A percentile compares a stretch with the other conserved stretches of the same genome.
Evolutionary conservation across 352 stramenopile species (phyloP).

Genomic region (Globisporangium irregulare): DNA sequence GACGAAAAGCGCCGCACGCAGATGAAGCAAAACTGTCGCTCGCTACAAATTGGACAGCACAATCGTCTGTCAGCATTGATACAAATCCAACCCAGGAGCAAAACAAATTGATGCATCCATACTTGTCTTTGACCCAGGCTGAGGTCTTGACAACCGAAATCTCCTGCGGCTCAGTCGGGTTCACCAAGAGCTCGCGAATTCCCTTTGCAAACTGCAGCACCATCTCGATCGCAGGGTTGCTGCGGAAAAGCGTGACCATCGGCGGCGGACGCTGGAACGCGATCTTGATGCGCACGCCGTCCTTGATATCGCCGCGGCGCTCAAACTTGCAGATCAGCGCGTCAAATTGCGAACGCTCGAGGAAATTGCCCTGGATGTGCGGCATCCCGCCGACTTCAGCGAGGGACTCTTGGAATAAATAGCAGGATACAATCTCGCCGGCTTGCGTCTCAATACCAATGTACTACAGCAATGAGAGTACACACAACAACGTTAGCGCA

Average conservation of each 20-base stretch:
- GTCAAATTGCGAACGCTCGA: slow-evolving; percentile 83
- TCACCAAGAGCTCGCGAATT: slow-evolving; percentile 72
- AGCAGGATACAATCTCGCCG: slow-evolving; percentile 78
- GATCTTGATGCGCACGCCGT: slow-evolving; percentile 82
- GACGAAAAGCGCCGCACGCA: slow-evolving; percentile 78
- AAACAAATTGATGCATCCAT: slow-evolving; percentile 17
- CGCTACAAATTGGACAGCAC: slow-evolving; percentile 27
- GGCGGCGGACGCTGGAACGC: slow-evolving; percentile 81
- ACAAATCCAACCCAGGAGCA: background rate
- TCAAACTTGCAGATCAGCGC: slow-evolving; percentile 87
- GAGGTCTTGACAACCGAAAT: slow-evolving; percentile 82
- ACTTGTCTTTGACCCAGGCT: slow-evolving; percentile 84
- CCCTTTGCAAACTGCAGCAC: slow-evolving; percentile 77
- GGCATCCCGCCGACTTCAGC: slow-evolving; percentile 81
- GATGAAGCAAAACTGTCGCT: slow-evolving; percentile 80
- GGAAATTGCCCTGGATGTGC: slow-evolving; percentile 72
- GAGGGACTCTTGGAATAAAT: slow-evolving; percentile 84
- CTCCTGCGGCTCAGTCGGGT: slow-evolving; percentile 73
- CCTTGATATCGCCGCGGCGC: slow-evolving; percentile 59
- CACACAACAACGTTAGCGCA: slow-evolving; percentile 12
- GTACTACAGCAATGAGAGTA: slow-evolving; percentile 37
- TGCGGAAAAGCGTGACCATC: slow-evolving; percentile 79
- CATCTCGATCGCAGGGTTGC: slow-evolving; percentile 83
- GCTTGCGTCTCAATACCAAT: slow-evolving; percentile 78
- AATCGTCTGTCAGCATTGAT: background rate